phyloP scores from a whole-genome alignment of 305 asterid species.

The Vinca major region DNA sequence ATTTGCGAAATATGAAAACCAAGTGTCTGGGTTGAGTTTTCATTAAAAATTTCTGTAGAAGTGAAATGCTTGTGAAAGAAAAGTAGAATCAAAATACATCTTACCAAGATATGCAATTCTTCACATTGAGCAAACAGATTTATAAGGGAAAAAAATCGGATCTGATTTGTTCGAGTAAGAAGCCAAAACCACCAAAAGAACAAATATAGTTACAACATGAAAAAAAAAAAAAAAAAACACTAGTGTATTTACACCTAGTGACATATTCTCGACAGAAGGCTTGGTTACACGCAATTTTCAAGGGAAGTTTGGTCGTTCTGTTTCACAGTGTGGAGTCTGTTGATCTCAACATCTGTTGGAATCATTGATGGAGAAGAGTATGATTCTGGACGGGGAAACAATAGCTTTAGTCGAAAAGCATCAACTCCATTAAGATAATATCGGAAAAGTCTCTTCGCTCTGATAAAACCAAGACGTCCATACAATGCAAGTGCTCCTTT shows the following conservation, averaged over 20 bases:
- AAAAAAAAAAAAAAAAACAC: too few species aligned
- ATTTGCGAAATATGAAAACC: background rate
- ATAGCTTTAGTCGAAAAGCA: slow-evolving; percentile 84
- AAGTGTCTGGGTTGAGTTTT: too few species aligned
- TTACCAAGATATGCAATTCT: background rate
- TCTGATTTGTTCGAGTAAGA: background rate
- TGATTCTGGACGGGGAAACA: slow-evolving; percentile 59
- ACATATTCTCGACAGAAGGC: too few species aligned
- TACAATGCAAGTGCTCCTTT: slow-evolving; percentile 91
- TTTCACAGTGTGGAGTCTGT: background rate
- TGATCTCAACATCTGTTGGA: slow-evolving; percentile 13
- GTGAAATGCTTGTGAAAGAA: too few species aligned
- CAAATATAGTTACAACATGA: too few species aligned
- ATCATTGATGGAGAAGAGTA: slow-evolving; percentile 24
- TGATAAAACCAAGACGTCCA: slow-evolving; percentile 88
- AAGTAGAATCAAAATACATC: background rate
- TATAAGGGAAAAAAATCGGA: background rate
- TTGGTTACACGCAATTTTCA: background rate
- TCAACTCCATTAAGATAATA: slow-evolving; percentile 93
- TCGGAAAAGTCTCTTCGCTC: slow-evolving; percentile 88
- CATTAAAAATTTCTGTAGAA: too few species aligned
- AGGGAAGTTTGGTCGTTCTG: background rate
- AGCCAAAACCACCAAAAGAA: background rate
- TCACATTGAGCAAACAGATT: background rate
- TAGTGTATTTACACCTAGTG: background rate